Evolutionary conservation across 495 filamentous ascomycete genomes (phyloP), one percentile per base, ranked within the genome.

Genomic region (Penicillium silybi): DNA sequence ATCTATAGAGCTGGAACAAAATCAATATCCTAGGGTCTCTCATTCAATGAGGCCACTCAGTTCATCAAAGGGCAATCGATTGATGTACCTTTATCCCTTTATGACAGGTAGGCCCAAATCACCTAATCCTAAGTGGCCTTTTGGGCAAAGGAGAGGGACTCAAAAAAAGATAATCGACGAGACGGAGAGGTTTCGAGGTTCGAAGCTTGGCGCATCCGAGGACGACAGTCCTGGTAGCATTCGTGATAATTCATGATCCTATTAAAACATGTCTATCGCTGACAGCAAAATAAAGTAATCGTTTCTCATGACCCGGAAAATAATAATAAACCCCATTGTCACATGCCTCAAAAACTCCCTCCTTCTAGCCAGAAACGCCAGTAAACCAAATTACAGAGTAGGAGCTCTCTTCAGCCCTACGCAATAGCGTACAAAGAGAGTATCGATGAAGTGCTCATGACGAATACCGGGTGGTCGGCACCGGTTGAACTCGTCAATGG

Each of bases 381-480:
- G 38, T 44, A 50, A 16, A 53, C 35, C 46, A 22, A 53, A 50
- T 65, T 68, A 73, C 54, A 81, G 54, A 18, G 79, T 80, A 10
- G 77, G 77, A 7, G 71, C 75, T 54, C 77, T 67, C 65, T 80
- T 79, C 53, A 82, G 58, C 11, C 80, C 80, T 46, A 76, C 69
- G 44, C 76, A 79, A 63, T 93, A 96, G 44, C 90, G 79, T 38
- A 95, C 85, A 69, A 86, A 92, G 6, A 97, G 70, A 42, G 86
- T 83, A 67, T 96, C 90, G 57, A 90, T 75, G 59, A 97, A 97
- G 66, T 96, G 90, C 23, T 79, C 85, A 66, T 97, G 92, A 57
- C 85, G 83, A 58, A 97, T 96, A 8, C 92, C 92, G 16, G 89
- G 86, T 16, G 89, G 84, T 39, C 92, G 72, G 53, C 80, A 76